Evolutionary conservation across 768 basidiomycete species (phyloP), one percentile per base, ranked within the genome.

Genomic region (Phaffia tasmanica): DNA sequence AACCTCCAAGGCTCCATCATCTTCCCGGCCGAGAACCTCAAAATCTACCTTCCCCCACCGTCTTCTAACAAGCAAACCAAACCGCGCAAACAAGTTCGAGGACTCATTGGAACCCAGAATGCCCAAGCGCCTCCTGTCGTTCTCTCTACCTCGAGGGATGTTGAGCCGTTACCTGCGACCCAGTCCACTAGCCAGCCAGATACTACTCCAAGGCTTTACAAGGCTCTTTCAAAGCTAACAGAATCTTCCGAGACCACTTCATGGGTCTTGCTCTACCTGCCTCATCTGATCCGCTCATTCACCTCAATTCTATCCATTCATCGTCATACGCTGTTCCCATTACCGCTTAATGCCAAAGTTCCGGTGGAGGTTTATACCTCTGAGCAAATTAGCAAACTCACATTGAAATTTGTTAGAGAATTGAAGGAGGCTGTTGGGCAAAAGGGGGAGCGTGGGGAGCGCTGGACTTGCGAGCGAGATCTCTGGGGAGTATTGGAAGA

Each of bases 21-120:
- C 49, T 64, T 69, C 57, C 67, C 67, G 1, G 48, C 58, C 23
- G 67, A 69, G 21, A 58, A 63, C 50, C 67, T 69, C 57, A 63
- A 63, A 48, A 53, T 49, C 21, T 48, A 61, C 47, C n/a, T 18
- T 51, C 63, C 16, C 11, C 42, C 0, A 56, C n/a, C 25, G 27
- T 15, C 32, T 7, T 64, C 46, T 56, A 42, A 42, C 11, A 42
- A 42, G 11, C 63, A 29, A 64, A 47, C 16, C 35, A 64, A 49
- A 30, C 63, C 15, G 6, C 63, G 35, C 35, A 42, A 42, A 42
- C 35, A 42, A 42, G 35, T 42, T 42, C 35, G 35, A 42, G 35
- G 35, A 42, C 35, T 42, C 11, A 42, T 42, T 11, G 35, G 35
- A 11, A 42, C 35, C 11, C 35, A 42, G 35, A 42, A 42, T 42